Percentiles rank a stretch among this genome's conserved stretches.
phyloP scores from a whole-genome alignment of 805 yeast genomes.

The Starmerella gropengiesseri region DNA sequence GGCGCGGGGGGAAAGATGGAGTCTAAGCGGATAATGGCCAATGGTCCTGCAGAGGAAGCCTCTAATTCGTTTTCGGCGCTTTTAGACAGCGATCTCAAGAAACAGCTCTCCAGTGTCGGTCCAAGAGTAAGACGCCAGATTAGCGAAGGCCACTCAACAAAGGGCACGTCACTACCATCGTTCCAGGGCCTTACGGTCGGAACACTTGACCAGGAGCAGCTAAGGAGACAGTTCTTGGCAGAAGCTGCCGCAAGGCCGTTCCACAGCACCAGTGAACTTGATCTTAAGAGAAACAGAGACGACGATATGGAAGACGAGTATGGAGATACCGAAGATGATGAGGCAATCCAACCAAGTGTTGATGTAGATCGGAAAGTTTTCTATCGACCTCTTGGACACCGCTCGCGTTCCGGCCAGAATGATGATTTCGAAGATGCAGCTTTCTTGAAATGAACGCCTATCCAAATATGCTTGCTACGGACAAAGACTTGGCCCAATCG shows the following conservation, averaged over 20 bases:
- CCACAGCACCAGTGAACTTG: constrained; percentile 7
- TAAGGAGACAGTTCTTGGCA: constrained; percentile 1
- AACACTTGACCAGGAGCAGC: constrained; percentile 17
- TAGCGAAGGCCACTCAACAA: constrained; percentile 28
- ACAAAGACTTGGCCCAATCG: no score
- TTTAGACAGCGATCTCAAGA: constrained; percentile 22
- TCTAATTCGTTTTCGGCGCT: constrained; percentile 9
- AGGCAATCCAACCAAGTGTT: constrained; percentile 7
- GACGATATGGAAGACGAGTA: constrained; percentile 20
- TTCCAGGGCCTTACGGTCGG: constrained; percentile 25
- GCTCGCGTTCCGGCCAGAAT: constrained; percentile 11
- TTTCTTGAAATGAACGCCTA: constrained; percentile 20
- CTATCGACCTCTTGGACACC: constrained; percentile 6
- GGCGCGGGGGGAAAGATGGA: neutral
- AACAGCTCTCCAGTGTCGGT: constrained; percentile 24
- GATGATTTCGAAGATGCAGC: constrained; percentile 28
- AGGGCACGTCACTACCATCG: constrained; percentile 22
- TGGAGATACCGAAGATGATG: constrained; percentile 24
- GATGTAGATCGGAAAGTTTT: neutral
- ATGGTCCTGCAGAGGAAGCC: neutral
- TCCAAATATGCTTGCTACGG: no score
- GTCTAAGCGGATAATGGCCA: constrained; percentile 3
- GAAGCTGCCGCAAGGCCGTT: constrained; percentile 6
- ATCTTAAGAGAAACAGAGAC: constrained; percentile 4
- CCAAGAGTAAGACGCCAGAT: constrained; percentile 26